Percentiles rank a stretch among this genome's conserved stretches.
These are phyloP conservation scores for Backusella circina DNA, from an alignment of 192 early-diverging fungal species.

Conservation along the genomic window DNA sequence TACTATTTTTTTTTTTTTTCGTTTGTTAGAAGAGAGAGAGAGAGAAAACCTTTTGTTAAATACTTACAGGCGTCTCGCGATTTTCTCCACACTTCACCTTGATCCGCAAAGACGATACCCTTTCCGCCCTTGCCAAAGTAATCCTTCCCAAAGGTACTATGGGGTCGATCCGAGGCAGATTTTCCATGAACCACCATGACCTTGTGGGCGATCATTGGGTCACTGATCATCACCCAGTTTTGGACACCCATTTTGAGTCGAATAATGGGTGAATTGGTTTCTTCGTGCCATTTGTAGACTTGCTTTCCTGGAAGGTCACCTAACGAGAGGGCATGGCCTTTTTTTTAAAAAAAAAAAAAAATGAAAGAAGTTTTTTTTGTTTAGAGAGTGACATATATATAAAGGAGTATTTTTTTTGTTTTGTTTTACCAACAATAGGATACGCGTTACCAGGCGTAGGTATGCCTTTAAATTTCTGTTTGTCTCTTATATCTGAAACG, in stretches of 20 bases:
- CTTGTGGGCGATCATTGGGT: background rate
- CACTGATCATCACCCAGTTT: slow-evolving; percentile 6
- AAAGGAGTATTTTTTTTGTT: background rate
- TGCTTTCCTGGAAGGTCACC: background rate
- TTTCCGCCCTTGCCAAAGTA: background rate
- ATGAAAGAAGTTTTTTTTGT: too few species aligned
- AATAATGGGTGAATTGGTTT: background rate
- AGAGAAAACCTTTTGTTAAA: background rate
- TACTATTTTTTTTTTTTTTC: background rate
- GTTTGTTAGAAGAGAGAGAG: too few species aligned
- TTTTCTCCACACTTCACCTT: background rate
- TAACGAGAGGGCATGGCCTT: background rate
- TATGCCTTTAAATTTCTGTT: background rate
- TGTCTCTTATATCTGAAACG: background rate
- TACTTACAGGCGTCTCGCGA: background rate
- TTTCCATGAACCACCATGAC: background rate
- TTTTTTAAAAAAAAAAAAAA: background rate
- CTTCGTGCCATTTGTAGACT: background rate
- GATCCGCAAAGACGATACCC: background rate
- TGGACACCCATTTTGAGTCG: background rate
- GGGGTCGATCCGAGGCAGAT: background rate
- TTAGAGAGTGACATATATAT: background rate
- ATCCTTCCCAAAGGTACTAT: background rate
- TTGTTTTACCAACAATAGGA: background rate
- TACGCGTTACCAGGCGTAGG: background rate